Conservation (phyloP, 2,329 filamentous ascomycete species). For the Bipolaris gigantea region DNA sequence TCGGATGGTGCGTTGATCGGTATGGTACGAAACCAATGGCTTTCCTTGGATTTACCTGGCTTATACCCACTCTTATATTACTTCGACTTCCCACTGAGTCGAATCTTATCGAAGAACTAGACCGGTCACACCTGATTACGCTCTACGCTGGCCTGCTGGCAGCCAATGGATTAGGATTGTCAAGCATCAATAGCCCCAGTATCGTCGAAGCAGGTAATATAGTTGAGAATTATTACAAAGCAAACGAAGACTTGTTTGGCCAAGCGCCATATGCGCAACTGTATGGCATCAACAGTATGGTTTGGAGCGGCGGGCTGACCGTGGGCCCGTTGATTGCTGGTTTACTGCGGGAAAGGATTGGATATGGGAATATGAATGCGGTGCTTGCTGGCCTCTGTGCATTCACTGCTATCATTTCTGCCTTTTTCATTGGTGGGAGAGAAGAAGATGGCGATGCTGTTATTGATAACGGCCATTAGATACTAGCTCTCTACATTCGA, state of each 20-base stretch:
- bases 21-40: slow-evolving; percentile 51
- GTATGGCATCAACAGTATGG: slow-evolving; percentile 66
- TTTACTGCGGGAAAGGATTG: slow-evolving; percentile 53
- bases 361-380: slow-evolving; percentile 62
- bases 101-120: slow-evolving; percentile 19
- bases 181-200: slow-evolving; percentile 56
- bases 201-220: slow-evolving; percentile 61
- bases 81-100: slow-evolving; percentile 46
- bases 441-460: not conserved
- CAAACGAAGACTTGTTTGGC: slow-evolving; percentile 59
- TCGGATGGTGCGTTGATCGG: slow-evolving; percentile 53
- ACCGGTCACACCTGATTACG: slow-evolving; percentile 42
- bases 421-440: slow-evolving; percentile 48
- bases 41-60: slow-evolving; percentile 48
- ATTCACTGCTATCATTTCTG: slow-evolving; percentile 49
- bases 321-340: slow-evolving; percentile 63
- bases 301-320: slow-evolving; percentile 62
- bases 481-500: not conserved
- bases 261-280: slow-evolving; percentile 66
- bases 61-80: slow-evolving; percentile 49
- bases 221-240: slow-evolving; percentile 58
- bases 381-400: slow-evolving; percentile 53
- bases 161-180: slow-evolving; percentile 56
- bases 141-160: slow-evolving; percentile 53
- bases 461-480: not conserved